phyloP scores from a whole-genome alignment of 768 basidiomycete species.

The Artomyces pyxidatus region DNA sequence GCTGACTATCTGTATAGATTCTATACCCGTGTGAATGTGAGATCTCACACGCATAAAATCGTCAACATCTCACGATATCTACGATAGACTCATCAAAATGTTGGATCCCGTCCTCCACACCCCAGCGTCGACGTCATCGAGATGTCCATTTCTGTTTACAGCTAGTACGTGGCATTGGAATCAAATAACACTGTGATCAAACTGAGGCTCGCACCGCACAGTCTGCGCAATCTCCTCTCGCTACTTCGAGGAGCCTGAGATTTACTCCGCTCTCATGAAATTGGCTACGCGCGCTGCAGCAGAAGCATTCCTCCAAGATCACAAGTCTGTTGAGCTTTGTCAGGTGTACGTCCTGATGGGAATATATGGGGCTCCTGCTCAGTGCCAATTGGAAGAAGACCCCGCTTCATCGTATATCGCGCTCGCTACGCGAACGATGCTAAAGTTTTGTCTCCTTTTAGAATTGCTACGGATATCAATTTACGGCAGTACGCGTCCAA shows the following conservation, averaged over 20 bases:
- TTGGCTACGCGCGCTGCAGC: conserved; percentile 74
- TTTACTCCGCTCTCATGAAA: conserved; percentile 66
- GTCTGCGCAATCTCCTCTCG: conserved; percentile 87
- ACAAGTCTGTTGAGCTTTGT: conserved; percentile 77
- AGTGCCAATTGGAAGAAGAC: conserved; percentile 86
- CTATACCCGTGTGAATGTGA: conserved; percentile 61
- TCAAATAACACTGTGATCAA: no score
- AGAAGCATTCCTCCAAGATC: conserved; percentile 63
- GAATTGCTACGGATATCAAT: conserved; percentile 85
- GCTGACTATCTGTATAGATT: conserved; percentile 37
- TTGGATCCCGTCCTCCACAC: conserved; percentile 82
- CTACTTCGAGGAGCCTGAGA: conserved; percentile 61
- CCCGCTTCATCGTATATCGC: conserved; percentile 86
- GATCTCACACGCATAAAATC: conserved; percentile 16
- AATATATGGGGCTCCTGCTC: conserved; percentile 66
- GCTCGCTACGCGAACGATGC: conserved; percentile 70
- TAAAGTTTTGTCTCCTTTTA: conserved; percentile 23
- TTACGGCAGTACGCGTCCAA: conserved; percentile 70
- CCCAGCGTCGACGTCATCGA: conserved; percentile 67
- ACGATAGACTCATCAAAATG: conserved; percentile 72
- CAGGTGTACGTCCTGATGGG: conserved; percentile 78
- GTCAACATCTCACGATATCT: conserved; percentile 33
- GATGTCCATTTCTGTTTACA: conserved; percentile 89
- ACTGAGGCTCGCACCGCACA: no score
- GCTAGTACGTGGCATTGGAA: conserved; percentile 78